Base-by-base conservation (phyloP, 1,284 basidiomycete species). In the Chalciporus sp. region DNA sequence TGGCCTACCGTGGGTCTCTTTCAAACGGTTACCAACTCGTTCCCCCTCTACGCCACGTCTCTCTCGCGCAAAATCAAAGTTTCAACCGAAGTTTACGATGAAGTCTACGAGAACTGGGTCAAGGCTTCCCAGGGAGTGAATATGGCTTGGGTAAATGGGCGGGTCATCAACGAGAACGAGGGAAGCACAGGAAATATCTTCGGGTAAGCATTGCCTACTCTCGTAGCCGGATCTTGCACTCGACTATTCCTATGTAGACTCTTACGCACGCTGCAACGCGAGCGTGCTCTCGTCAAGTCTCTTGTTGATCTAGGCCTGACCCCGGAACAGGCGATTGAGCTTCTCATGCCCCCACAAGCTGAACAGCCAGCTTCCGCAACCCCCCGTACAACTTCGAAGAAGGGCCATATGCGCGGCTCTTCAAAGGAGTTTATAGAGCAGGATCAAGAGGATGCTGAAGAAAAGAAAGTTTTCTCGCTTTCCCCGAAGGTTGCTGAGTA, bases 71-170 rank as follows among this genome's bases (percentile, higher is more conserved):
- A 87, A 55, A 81, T 93, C 49, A 59, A 71, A 2, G 71, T 84
- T 6, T 78, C 81, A 48, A 67, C 72, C 14, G 76, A 73, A 14
- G 66, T 96, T n/a, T 60, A 68, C 4, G 68, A 76, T 0, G 92
- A 94, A 65, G 69, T 90, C 1, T 65, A 76, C 26, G 68, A 66
- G 4, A 89, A 94, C 57, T 78, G 82, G 57, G 61, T 71, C 17
- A 83, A 77, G 60, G 79, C 74, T 9, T 75, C 79, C 50, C 73
- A 73, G 20, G 90, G 89, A 1, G 59, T 74, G 26, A 86, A 75
- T 63, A 70, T 79, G 61, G 76, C 88, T 33, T 95, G 90, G 87
- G 69, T 95, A 31, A 97, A 97, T 61, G 95, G 95, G 0, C 76
- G 83, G 3, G 61, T 71, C 4, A 62, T 95, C 10, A 69, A 75